These are phyloP conservation scores for Afroboletus lepidellus DNA, from an alignment of 1,284 basidiomycete species.

Conservation along the genomic window DNA sequence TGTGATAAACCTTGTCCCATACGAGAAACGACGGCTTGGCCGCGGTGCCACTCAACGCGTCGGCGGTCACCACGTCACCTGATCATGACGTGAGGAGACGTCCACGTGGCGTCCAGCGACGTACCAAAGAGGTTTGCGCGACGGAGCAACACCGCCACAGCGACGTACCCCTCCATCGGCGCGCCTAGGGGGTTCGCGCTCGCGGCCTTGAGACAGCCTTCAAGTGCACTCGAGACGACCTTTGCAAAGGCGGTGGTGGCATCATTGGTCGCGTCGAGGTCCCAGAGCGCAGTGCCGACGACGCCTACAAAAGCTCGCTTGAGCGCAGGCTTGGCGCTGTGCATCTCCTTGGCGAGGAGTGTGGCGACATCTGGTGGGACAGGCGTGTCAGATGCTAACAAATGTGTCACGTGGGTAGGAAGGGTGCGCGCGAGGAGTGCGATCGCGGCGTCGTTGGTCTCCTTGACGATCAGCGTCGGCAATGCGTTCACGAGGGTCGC, in stretches of 20 bases:
- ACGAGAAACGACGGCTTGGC: slow-evolving; percentile 83
- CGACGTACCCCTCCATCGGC: slow-evolving; percentile 88
- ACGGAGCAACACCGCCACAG: slow-evolving; percentile 67
- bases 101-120: slow-evolving; percentile 22
- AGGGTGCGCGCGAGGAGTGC: slow-evolving; percentile 55
- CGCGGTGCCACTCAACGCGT: slow-evolving; percentile 44
- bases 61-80: slow-evolving; percentile 36
- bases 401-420: slow-evolving; percentile 54
- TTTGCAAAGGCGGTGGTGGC: slow-evolving; percentile 49
- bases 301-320: slow-evolving; percentile 53
- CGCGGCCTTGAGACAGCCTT: slow-evolving; percentile 67
- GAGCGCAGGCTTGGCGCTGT: slow-evolving; percentile 49
- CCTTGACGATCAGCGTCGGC: slow-evolving; percentile 70
- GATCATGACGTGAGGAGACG: slow-evolving; percentile 7
- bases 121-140: slow-evolving; percentile 57
- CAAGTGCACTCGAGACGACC: slow-evolving; percentile 59
- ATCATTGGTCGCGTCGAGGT: slow-evolving; percentile 35
- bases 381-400: slow-evolving; percentile 40
- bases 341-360: slow-evolving; percentile 70
- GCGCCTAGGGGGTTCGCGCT: no score
- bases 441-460: slow-evolving; percentile 68
- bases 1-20: slow-evolving; percentile 85
- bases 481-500: slow-evolving; percentile 52
- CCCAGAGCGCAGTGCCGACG: slow-evolving; percentile 52
- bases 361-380: slow-evolving; percentile 46